Evolutionary conservation across 139 green algal species (phyloP).

Genomic region (Chlamydomonas incerta): DNA sequence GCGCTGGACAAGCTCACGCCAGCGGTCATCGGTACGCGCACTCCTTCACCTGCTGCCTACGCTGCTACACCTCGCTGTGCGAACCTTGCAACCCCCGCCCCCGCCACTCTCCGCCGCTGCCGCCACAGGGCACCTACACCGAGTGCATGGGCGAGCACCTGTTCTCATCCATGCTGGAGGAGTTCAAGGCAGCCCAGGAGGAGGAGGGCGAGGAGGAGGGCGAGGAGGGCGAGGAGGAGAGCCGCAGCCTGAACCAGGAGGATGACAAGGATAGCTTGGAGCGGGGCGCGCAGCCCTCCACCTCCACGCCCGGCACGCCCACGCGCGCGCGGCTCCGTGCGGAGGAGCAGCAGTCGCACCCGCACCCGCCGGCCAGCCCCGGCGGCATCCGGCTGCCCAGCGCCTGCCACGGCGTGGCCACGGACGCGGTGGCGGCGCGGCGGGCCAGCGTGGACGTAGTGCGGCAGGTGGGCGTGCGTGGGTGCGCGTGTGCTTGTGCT

Average conservation of each 20-base stretch:
- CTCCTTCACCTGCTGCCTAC: too few species aligned
- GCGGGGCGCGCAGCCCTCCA: too few species aligned
- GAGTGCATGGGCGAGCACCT: neutral
- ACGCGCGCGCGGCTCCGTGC: too few species aligned
- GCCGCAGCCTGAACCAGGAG: neutral
- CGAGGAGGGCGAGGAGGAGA: neutral
- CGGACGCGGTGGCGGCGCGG: neutral
- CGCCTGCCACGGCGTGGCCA: neutral
- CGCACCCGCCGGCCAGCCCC: neutral
- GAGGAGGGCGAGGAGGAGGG: neutral
- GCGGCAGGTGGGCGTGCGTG: neutral
- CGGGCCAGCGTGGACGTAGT: neutral
- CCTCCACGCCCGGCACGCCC: too few species aligned
- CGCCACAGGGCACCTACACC: constrained; percentile 16
- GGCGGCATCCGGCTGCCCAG: neutral
- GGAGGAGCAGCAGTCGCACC: too few species aligned
- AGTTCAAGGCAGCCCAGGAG: neutral
- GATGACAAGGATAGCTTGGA: too few species aligned
- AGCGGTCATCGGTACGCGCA: too few species aligned
- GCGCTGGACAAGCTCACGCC: too few species aligned
- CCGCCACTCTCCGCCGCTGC: too few species aligned
- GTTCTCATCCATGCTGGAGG: constrained; percentile 10
- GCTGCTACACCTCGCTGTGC: too few species aligned
- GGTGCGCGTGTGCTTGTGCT: too few species aligned
- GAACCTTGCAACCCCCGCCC: too few species aligned